phyloP scores from a whole-genome alignment of 2,329 filamentous ascomycete genomes.

The Ophiostoma sp. region DNA sequence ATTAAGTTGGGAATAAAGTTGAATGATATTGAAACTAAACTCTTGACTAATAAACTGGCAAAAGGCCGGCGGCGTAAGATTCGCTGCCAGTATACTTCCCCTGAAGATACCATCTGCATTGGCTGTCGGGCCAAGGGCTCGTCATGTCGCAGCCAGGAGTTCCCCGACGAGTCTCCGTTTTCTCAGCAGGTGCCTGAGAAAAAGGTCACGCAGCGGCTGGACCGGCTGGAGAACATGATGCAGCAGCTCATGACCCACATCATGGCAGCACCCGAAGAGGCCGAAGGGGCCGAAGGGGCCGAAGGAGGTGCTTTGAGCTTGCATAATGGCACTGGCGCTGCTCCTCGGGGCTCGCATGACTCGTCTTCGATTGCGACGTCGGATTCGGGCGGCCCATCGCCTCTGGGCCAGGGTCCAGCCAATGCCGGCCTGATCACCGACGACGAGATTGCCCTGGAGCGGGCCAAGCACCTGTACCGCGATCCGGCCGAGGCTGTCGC shows the following conservation, averaged over 20 bases:
- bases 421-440: neutral
- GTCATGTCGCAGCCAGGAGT: constrained; percentile 44
- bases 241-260: constrained; percentile 42
- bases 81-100: constrained; percentile 41
- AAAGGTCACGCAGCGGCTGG: constrained; percentile 41
- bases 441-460: constrained; percentile 2
- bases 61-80: constrained; percentile 44
- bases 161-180: constrained; percentile 35
- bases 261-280: constrained; percentile 20
- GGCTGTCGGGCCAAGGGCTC: constrained; percentile 42
- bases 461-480: neutral
- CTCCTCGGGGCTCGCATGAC: neutral
- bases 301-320: neutral
- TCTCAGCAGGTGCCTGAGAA: constrained; percentile 34
- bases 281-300: too few relatives aligned
- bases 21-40: too few relatives aligned
- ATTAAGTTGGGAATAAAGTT: neutral
- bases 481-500: constrained; percentile 20
- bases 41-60: neutral
- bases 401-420: neutral
- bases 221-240: constrained; percentile 44
- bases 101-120: constrained; percentile 39
- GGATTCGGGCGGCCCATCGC: constrained; percentile 16
- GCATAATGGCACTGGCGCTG: neutral
- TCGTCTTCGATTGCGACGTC: constrained; percentile 28